Conservation (phyloP, 2,329 filamentous ascomycete genomes). For the Penicillium brevicompactum region DNA sequence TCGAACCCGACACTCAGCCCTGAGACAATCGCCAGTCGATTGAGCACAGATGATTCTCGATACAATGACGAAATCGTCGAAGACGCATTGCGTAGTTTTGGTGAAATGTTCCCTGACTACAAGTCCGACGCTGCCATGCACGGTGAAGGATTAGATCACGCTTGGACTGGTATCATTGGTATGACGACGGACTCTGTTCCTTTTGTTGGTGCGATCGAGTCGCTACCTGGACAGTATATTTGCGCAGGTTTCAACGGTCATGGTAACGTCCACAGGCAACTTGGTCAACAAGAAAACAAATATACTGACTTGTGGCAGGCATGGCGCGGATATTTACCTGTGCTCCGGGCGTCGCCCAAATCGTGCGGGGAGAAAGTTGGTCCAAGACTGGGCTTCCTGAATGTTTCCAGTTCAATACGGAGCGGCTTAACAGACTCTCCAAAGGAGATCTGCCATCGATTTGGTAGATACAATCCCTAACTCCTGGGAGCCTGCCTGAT, state of each 20-base stretch:
- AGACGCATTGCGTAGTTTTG: slow-evolving; percentile 42
- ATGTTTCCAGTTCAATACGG: slow-evolving; percentile 38
- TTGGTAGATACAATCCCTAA: slow-evolving; percentile 13
- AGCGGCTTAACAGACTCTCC: slow-evolving; percentile 24
- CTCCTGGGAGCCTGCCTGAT: not conserved
- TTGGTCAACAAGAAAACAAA: not conserved
- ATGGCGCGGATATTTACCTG: slow-evolving; percentile 53
- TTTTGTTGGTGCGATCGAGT: slow-evolving; percentile 47
- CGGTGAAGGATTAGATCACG: slow-evolving; percentile 50
- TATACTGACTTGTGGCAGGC: slow-evolving; percentile 8
- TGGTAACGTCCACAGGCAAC: slow-evolving; percentile 27
- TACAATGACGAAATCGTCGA: slow-evolving; percentile 45
- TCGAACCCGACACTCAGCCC: slow-evolving; percentile 43
- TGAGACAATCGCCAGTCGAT: slow-evolving; percentile 28
- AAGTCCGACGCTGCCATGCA: slow-evolving; percentile 22
- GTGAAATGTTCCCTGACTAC: slow-evolving; percentile 36
- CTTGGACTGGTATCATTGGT: slow-evolving; percentile 52
- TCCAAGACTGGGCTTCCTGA: slow-evolving; percentile 40
- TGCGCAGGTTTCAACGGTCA: slow-evolving; percentile 56
- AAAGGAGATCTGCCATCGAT: slow-evolving; percentile 19
- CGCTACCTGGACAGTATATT: slow-evolving; percentile 49
- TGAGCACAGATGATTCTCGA: slow-evolving; percentile 43
- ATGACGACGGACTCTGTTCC: slow-evolving; percentile 53
- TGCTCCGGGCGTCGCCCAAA: slow-evolving; percentile 47
- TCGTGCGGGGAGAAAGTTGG: slow-evolving; percentile 45